phyloP scores from a whole-genome alignment of 2,329 filamentous ascomycete genomes.

The Fusarium praegraminearum region DNA sequence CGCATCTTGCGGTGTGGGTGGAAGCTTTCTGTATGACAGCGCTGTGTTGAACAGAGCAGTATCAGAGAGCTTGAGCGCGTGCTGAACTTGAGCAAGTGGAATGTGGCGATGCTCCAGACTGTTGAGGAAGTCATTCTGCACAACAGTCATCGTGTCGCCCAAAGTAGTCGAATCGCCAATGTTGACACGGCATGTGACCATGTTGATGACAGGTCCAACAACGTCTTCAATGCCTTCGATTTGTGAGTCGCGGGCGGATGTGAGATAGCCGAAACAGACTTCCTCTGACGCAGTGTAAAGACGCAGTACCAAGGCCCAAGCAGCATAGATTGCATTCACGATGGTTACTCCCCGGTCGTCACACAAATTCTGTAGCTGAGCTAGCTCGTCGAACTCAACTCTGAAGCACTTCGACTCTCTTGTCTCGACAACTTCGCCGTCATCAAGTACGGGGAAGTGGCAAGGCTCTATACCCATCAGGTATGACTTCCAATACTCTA shows the following conservation, averaged over 20 bases:
- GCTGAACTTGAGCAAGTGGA: constrained; percentile 36
- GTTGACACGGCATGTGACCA: constrained; percentile 64
- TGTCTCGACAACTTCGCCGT: constrained; percentile 7
- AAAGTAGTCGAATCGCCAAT: constrained; percentile 34
- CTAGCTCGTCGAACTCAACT: constrained; percentile 34
- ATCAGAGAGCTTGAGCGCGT: constrained; percentile 40
- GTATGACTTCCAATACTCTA: constrained; percentile 38
- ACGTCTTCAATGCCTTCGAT: constrained; percentile 60
- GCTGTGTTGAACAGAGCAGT: constrained; percentile 44
- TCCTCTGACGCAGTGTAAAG: constrained; percentile 59
- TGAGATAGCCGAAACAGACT: constrained; percentile 66
- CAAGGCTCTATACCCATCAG: constrained; percentile 33
- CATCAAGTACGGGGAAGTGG: constrained; percentile 35
- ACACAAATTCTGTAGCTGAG: constrained; percentile 21
- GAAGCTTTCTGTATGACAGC: constrained; percentile 42
- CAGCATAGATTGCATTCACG: constrained; percentile 39
- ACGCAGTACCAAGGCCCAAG: constrained; percentile 38
- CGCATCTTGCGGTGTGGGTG: constrained; percentile 3
- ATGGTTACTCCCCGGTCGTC: constrained; percentile 27
- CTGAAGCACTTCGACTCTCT: constrained; percentile 37
- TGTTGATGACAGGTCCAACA: constrained; percentile 67
- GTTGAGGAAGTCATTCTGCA: constrained; percentile 32
- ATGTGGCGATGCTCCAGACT: constrained; percentile 33
- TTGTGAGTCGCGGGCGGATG: constrained; percentile 64
- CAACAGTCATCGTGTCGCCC: neutral